Conservation (phyloP, 139 green algal species). For the Haematococcus lacustris region DNA sequence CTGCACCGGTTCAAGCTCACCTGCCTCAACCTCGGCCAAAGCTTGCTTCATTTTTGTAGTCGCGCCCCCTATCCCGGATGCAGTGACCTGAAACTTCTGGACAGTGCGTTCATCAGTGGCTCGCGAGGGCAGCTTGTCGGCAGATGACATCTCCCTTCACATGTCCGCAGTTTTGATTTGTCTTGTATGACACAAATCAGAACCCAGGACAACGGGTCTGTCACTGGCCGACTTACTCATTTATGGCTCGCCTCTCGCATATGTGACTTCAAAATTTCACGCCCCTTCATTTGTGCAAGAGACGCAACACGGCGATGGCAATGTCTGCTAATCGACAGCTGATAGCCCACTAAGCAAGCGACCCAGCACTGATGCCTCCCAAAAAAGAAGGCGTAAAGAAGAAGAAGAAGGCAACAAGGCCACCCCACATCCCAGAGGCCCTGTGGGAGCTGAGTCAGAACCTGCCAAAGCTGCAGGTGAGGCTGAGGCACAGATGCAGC, state of each 20-base stretch:
- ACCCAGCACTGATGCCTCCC: constrained; percentile 19
- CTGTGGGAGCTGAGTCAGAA: constrained; percentile 22
- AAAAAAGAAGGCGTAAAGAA: constrained; percentile 17
- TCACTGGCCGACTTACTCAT: no score
- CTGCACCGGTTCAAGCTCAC: constrained; percentile 1
- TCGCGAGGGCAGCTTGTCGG: not conserved
- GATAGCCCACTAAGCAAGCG: no score
- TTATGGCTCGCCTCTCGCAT: no score
- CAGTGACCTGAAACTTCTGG: constrained; percentile 20
- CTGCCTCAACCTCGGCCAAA: constrained; percentile 35
- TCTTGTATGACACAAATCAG: no score
- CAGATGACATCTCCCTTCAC: no score
- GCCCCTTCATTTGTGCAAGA: no score
- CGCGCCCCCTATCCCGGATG: constrained; percentile 35
- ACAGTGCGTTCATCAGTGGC: constrained; percentile 21
- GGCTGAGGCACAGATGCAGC: no score
- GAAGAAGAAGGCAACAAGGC: constrained; percentile 22
- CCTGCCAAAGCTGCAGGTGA: constrained; percentile 19
- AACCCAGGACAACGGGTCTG: no score
- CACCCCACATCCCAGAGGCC: constrained; percentile 27
- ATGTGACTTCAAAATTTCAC: no score
- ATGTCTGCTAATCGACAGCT: no score
- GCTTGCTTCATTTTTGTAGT: constrained; percentile 19
- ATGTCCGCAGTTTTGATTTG: no score
- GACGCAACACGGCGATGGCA: no score